These are phyloP conservation scores for Athelia psychrophila DNA, from an alignment of 1,284 basidiomycete genomes.

Conservation along the genomic window DNA sequence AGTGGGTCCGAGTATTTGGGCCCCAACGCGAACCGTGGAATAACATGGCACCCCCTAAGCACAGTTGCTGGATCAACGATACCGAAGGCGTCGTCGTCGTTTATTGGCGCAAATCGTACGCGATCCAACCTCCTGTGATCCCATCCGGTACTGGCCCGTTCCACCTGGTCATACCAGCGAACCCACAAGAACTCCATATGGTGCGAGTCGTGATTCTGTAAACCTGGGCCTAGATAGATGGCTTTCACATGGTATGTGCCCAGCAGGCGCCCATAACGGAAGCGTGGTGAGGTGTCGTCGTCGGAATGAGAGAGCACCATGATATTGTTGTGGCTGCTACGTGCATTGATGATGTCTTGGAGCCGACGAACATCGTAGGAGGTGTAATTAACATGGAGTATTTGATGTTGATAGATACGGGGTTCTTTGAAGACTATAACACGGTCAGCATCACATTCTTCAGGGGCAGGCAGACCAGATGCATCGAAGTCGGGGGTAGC, in stretches of 20 bases:
- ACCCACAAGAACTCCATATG: neutral
- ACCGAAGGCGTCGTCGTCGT: neutral
- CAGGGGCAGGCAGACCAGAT: conserved; percentile 10
- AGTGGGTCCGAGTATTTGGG: conserved; percentile 14
- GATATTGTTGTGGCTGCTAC: neutral
- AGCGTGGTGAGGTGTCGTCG: neutral
- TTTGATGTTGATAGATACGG: neutral
- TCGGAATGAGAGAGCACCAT: neutral
- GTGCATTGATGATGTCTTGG: neutral
- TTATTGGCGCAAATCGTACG: neutral
- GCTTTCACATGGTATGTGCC: neutral
- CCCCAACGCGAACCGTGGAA: conserved; percentile 21
- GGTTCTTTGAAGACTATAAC: neutral
- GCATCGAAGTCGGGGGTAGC: conserved; percentile 6
- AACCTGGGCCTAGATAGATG: neutral
- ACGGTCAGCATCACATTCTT: neutral
- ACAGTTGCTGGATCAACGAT: neutral
- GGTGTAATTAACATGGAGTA: neutral
- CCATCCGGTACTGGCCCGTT: neutral
- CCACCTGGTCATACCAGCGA: neutral
- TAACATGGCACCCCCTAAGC: neutral
- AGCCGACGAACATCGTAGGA: neutral
- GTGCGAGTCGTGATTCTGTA: neutral
- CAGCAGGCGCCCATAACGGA: neutral
- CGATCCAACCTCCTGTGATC: neutral